Evolutionary conservation across 495 filamentous ascomycete genomes (phyloP).

Genomic region (Neurospora sp.): DNA sequence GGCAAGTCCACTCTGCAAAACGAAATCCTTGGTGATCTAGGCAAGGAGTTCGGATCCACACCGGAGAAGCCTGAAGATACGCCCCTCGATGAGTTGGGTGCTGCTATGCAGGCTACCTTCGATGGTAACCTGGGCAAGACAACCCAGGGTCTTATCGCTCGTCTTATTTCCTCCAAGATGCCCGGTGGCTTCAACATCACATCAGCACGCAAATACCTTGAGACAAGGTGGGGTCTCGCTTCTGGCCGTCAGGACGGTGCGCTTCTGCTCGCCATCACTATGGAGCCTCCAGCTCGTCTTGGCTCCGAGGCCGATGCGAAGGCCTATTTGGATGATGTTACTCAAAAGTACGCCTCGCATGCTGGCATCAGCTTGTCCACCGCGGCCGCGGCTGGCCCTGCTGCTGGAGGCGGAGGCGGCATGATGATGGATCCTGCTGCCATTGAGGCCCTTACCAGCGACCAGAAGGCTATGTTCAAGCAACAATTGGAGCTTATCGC

Average conservation of each 20-base stretch:
- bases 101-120: constrained; percentile 94
- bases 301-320: constrained; percentile 87
- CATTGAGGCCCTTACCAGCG: constrained; percentile 92
- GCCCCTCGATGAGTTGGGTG: constrained; percentile 89
- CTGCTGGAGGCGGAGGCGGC: constrained; percentile 58
- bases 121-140: constrained; percentile 97
- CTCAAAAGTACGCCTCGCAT: constrained; percentile 80
- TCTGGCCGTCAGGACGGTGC: constrained; percentile 86
- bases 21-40: constrained; percentile 89
- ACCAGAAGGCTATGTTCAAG: constrained; percentile 90
- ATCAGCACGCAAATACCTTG: constrained; percentile 82
- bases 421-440: constrained; percentile 99
- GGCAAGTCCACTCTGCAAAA: constrained; percentile 98
- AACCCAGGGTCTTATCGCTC: constrained; percentile 83
- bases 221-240: constrained; percentile 85
- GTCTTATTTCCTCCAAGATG: constrained; percentile 97
- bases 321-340: constrained; percentile 73
- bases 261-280: constrained; percentile 78
- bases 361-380: constrained; percentile 80
- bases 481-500: constrained; percentile 93
- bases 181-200: constrained; percentile 99
- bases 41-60: constrained; percentile 96
- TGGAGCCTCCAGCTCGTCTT: constrained; percentile 81
- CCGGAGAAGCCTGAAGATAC: constrained; percentile 98
- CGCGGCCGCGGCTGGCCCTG: constrained; percentile 60